Conservation (phyloP, 2,329 filamentous ascomycete genomes). For the Fusarium luffae region DNA sequence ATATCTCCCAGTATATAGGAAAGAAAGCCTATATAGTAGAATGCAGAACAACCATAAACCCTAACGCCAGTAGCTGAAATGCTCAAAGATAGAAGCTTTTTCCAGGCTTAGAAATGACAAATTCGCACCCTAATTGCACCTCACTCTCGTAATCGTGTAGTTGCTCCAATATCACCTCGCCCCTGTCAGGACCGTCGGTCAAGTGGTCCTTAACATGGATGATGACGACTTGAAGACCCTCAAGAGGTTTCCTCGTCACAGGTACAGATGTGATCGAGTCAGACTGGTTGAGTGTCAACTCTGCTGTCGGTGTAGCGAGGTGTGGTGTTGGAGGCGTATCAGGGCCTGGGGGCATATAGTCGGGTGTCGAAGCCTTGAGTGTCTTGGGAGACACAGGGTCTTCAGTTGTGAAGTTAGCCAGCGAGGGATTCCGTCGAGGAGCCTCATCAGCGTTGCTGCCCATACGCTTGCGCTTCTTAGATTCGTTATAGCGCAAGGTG, state of each 20-base stretch:
- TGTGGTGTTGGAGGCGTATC: slow-evolving; percentile 60
- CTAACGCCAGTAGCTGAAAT: slow-evolving; percentile 16
- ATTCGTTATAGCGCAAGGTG: slow-evolving; percentile 50
- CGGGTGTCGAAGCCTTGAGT: slow-evolving; percentile 44
- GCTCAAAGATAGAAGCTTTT: slow-evolving; percentile 65
- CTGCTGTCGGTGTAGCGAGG: slow-evolving; percentile 60
- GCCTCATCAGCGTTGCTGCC: slow-evolving; percentile 43
- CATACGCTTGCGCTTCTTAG: slow-evolving; percentile 74
- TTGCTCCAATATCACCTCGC: slow-evolving; percentile 75
- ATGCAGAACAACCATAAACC: slow-evolving; percentile 11
- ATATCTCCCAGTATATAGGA: slow-evolving; percentile 15
- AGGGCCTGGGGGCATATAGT: slow-evolving; percentile 29
- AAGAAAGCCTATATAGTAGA: slow-evolving; percentile 20
- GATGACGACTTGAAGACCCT: slow-evolving; percentile 82
- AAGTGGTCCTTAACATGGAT: slow-evolving; percentile 95
- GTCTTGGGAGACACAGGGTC: slow-evolving; percentile 66
- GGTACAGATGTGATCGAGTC: slow-evolving; percentile 45
- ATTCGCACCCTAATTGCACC: slow-evolving; percentile 79
- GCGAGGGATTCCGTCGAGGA: slow-evolving; percentile 37
- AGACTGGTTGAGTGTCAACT: slow-evolving; percentile 56
- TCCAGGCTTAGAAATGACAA: slow-evolving; percentile 76
- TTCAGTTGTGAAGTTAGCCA: slow-evolving; percentile 48
- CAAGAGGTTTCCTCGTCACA: slow-evolving; percentile 62
- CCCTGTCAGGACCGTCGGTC: slow-evolving; percentile 73
- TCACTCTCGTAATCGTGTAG: slow-evolving; percentile 73